Base-by-base conservation (phyloP, 305 asterid genomes). In the Andrographis paniculata region DNA sequence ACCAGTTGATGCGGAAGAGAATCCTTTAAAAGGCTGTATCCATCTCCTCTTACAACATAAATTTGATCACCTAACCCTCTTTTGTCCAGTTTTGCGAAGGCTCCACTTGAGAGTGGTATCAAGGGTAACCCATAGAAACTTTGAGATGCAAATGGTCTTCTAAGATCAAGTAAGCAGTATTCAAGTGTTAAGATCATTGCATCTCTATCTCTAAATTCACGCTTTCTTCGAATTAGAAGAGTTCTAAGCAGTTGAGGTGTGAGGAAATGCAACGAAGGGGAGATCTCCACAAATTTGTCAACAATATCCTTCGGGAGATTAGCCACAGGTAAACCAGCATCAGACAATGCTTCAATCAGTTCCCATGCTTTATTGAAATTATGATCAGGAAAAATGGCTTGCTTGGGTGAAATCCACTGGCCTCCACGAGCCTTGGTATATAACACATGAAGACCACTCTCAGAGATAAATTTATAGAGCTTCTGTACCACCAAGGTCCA, bases 351-450 rank as follows among this genome's bases (percentile, higher is more conserved):
- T 64, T 80, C 88, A 39, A 66, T 50, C 66, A 89, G 92, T 56
- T 86, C 94, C 58, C 69, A 53, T 45, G 86, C 76, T 69, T 64
- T 82, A 58, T 64, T 74, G 66, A 89, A 89, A 60, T 77, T 69
- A 67, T 76, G 85, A 76, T 89, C 98, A 38, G 98, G 96, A 59
- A 89, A 77, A 63, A 89, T 78, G 50, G 94, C 82, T 69, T 89
- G 95, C 74, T 86, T 89, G n/a, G 96, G 60, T 23, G 96, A 75
- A 67, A 89, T 82, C 98, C 96, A 89, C 47, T 78, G 94, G 31
- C 98, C 98, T 28, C 94, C 96, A 64, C 98, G 79, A 39, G 83
- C 69, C 68, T 65, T 81, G 16, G 98, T 89, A 69, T 78, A 74
- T 52, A 89, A 56, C 48, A 80, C 94, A 48, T 70, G 82, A 58